phyloP scores from a whole-genome alignment of 345 rosid species.

The Hibiscus tridactylites region DNA sequence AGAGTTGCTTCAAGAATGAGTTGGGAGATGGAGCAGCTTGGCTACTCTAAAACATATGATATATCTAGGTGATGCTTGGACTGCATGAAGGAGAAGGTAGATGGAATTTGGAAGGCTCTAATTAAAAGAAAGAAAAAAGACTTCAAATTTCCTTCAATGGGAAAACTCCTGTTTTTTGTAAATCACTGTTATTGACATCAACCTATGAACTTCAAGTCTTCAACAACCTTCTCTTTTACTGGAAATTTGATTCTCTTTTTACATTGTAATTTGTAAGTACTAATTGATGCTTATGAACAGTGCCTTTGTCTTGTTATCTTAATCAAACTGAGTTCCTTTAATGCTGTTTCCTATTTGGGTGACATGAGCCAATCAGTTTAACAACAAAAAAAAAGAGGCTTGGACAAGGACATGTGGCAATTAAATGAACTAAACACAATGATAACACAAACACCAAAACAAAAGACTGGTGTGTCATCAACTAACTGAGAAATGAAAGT shows the following conservation, averaged over 20 bases:
- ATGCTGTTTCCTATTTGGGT: background rate
- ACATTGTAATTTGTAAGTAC: conserved; percentile 40
- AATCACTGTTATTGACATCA: conserved; percentile 37
- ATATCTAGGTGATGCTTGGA: conserved; percentile 30
- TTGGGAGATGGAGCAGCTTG: conserved; percentile 84
- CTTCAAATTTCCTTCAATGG: conserved; percentile 16
- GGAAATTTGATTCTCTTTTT: conserved; percentile 13
- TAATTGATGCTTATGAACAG: conserved; percentile 15
- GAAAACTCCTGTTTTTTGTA: conserved; percentile 23
- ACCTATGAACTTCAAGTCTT: conserved; percentile 24
- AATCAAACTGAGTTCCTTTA: background rate
- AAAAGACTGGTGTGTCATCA: background rate
- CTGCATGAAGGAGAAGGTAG: conserved; percentile 6
- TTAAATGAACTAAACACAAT: background rate
- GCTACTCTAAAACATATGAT: conserved; percentile 45
- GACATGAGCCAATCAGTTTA: background rate
- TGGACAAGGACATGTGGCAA: background rate
- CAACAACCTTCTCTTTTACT: conserved; percentile 13
- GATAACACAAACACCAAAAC: background rate
- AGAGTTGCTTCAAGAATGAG: conserved; percentile 69
- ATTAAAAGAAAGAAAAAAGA: conserved; percentile 14
- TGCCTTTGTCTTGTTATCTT: conserved; percentile 4
- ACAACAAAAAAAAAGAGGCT: background rate
- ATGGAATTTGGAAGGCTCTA: conserved; percentile 16
- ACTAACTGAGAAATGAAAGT: conserved; percentile 5